phyloP scores from a whole-genome alignment of 441 rosid species.

The Jatropha multifida region DNA sequence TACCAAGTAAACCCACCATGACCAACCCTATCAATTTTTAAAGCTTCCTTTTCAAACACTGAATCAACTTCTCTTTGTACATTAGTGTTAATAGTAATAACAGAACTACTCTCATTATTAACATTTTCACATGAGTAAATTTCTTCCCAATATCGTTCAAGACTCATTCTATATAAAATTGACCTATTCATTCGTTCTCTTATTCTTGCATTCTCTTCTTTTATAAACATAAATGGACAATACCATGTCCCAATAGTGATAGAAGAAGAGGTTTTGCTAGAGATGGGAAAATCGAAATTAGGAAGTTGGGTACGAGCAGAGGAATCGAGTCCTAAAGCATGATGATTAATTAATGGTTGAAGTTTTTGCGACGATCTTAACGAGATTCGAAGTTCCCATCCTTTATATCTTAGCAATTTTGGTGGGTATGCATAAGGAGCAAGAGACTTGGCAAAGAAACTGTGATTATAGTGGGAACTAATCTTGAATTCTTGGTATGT shows the following conservation, averaged over 20 bases:
- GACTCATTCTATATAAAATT: constrained; percentile 47
- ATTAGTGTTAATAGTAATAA: constrained; percentile 30
- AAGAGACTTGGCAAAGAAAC: constrained; percentile 47
- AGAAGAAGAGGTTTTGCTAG: constrained; percentile 26
- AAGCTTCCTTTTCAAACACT: constrained; percentile 34
- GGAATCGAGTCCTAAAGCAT: constrained; percentile 50
- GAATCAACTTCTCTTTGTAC: constrained; percentile 36
- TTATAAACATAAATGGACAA: constrained; percentile 59
- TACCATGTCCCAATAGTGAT: constrained; percentile 57
- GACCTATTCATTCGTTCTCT: constrained; percentile 41
- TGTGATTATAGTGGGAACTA: constrained; percentile 17
- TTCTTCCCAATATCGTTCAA: constrained; percentile 59
- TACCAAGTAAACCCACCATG: constrained; percentile 32
- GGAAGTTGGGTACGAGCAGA: constrained; percentile 42
- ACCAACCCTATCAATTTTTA: constrained; percentile 2
- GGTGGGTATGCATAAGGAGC: constrained; percentile 53
- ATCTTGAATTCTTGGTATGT: constrained; percentile 54
- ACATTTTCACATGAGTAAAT: constrained; percentile 35
- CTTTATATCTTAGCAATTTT: constrained; percentile 39
- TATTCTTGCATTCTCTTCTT: constrained; percentile 28
- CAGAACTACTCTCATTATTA: constrained; percentile 21
- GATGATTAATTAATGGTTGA: constrained; percentile 28
- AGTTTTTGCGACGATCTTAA: constrained; percentile 14
- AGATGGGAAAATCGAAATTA: constrained; percentile 32
- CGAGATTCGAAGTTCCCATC: constrained; percentile 44